Conservation (phyloP, 1,139 yeast species). For the Ashbya aceris region DNA sequence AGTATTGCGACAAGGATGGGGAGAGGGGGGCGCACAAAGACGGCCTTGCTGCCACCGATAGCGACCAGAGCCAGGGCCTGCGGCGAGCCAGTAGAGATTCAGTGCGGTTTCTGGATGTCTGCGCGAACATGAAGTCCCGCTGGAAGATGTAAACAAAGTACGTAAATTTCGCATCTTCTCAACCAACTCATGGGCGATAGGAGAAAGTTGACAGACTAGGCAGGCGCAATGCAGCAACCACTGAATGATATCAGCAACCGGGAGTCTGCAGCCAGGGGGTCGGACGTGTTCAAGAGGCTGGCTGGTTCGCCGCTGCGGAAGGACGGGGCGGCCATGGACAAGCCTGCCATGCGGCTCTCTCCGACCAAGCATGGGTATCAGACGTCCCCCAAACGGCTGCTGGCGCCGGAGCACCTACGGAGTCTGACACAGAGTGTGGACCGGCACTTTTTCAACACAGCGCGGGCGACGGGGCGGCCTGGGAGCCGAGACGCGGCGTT, state of each 20-base stretch:
- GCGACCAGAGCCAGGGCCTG: no score
- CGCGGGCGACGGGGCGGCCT: not conserved
- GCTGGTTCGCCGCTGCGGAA: constrained; percentile 21
- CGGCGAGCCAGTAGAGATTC: no score
- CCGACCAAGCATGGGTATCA: constrained; percentile 11
- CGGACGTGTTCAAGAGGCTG: constrained; percentile 17
- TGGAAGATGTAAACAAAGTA: not conserved
- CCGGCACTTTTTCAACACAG: constrained; percentile 5
- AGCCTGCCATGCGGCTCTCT: constrained; percentile 21
- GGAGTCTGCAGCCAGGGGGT: not conserved
- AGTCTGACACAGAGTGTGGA: constrained; percentile 14
- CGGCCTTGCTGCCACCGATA: no score
- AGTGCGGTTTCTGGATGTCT: no score
- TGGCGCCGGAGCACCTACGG: constrained; percentile 14
- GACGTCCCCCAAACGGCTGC: constrained; percentile 17
- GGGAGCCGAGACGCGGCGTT: constrained; percentile 11
- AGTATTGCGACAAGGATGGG: no score
- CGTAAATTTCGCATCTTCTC: not conserved
- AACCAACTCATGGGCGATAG: not conserved
- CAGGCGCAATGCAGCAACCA: constrained; percentile 1
- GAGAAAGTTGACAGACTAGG: not conserved
- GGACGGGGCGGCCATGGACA: constrained; percentile 11
- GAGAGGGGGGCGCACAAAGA: no score
- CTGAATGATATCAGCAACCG: constrained; percentile 2
- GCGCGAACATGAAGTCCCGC: no score